A percentile compares a stretch with the other conserved stretches of the same genome.
Conservation (phyloP, 495 filamentous ascomycete species). For the Neohortaea acidophila region DNA sequence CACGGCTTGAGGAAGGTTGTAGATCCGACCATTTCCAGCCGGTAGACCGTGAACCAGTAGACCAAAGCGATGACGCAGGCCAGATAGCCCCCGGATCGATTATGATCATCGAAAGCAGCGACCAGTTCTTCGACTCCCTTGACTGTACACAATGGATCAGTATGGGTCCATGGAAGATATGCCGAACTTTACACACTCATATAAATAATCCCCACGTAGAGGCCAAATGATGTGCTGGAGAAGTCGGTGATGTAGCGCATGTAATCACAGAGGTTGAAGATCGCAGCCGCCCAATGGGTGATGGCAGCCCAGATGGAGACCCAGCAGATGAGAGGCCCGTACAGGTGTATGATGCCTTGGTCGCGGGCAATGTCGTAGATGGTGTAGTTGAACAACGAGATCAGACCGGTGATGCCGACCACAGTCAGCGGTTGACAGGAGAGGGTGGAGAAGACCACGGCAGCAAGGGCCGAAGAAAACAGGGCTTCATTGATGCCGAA, state of each 20-base stretch:
- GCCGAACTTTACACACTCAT: conserved; percentile 1
- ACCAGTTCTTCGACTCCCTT: conserved; percentile 27
- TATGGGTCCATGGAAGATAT: background rate
- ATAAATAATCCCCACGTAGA: conserved; percentile 33
- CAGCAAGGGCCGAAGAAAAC: conserved; percentile 29
- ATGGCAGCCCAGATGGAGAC: conserved; percentile 31
- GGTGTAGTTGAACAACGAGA: conserved; percentile 32
- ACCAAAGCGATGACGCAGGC: conserved; percentile 26
- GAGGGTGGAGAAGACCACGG: conserved; percentile 28
- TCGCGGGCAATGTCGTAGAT: conserved; percentile 30
- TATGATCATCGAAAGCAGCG: conserved; percentile 18
- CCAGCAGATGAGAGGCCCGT: conserved; percentile 30
- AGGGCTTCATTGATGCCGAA: conserved; percentile 35
- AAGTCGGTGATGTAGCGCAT: conserved; percentile 33
- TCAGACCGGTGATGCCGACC: conserved; percentile 25
- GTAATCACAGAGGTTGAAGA: conserved; percentile 30
- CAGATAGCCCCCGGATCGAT: conserved; percentile 22
- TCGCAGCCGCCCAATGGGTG: conserved; percentile 30
- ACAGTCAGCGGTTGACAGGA: conserved; percentile 24
- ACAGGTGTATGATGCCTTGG: conserved; percentile 22
- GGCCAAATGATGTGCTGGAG: conserved; percentile 30
- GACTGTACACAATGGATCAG: conserved; percentile 8
- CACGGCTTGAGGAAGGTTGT: conserved; percentile 23
- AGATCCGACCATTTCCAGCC: conserved; percentile 24
- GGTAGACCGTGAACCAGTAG: conserved; percentile 26